Conservation (phyloP, 176 grass and related monocot species). For the Carex myosuroides region DNA sequence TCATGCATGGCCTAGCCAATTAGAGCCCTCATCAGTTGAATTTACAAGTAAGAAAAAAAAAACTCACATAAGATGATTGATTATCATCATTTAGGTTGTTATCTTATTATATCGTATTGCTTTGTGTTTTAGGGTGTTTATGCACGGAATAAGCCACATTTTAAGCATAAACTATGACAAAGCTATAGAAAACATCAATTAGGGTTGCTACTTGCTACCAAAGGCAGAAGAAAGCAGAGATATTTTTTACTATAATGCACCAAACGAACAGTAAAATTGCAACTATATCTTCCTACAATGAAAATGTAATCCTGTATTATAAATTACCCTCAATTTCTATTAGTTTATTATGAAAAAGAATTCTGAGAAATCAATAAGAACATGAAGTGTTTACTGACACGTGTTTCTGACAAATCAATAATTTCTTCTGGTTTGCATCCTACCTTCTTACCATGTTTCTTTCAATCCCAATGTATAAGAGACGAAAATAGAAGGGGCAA, state of each 20-base stretch:
- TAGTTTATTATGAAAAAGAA: neutral
- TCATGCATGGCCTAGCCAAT: conserved; percentile 94
- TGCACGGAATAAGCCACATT: neutral
- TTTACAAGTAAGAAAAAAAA: neutral
- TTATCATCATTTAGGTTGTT: neutral
- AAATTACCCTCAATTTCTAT: neutral
- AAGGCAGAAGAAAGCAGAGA: neutral
- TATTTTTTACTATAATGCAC: neutral
- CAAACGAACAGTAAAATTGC: neutral
- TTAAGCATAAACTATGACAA: neutral
- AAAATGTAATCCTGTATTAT: neutral
- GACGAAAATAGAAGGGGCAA: neutral
- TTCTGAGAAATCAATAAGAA: neutral
- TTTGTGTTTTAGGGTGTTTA: neutral
- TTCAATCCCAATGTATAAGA: neutral
- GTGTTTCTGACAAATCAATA: neutral
- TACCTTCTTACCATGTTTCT: neutral
- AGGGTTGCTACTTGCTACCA: neutral
- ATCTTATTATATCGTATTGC: neutral
- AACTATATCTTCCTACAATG: neutral
- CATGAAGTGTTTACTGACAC: neutral
- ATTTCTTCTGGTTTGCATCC: neutral
- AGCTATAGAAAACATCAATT: neutral
- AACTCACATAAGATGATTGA: conserved; percentile 5
- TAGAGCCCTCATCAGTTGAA: neutral